Evolutionary conservation across 495 filamentous ascomycete species (phyloP).

Genomic region (Tuber aestivum): DNA sequence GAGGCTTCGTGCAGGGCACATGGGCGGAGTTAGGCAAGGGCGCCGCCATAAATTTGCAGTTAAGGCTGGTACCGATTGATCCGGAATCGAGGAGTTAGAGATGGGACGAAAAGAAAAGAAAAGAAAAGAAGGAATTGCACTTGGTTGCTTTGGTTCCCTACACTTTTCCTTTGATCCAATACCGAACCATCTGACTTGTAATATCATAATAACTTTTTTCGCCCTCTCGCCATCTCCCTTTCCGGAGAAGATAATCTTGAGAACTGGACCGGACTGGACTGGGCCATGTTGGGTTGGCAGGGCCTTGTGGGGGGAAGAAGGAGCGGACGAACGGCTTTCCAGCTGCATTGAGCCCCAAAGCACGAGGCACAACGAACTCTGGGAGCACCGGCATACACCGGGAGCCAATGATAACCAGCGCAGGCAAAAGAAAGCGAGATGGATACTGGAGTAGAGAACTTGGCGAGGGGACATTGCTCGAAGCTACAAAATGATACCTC

Average conservation of each 20-base stretch:
- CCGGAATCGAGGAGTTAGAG: neutral
- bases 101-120: constrained; percentile 1
- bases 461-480: neutral
- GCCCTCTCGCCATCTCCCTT: neutral
- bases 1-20: neutral
- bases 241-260: neutral
- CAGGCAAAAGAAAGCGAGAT: neutral
- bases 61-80: neutral
- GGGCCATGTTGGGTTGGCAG: neutral
- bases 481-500: constrained; percentile 1
- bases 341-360: neutral
- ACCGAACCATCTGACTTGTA: neutral
- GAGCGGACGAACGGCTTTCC: neutral
- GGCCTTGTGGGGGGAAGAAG: neutral
- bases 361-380: neutral
- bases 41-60: neutral
- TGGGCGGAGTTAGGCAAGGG: neutral
- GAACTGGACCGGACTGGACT: neutral
- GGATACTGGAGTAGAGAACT: neutral
- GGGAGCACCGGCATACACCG: neutral
- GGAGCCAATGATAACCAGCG: neutral
- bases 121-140: neutral
- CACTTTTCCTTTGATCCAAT: neutral
- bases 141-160: neutral
- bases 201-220: neutral